Evolutionary conservation across 306 rosid species (phyloP), one percentile per base, ranked within the genome.

Genomic region (Ormosia emarginata): DNA sequence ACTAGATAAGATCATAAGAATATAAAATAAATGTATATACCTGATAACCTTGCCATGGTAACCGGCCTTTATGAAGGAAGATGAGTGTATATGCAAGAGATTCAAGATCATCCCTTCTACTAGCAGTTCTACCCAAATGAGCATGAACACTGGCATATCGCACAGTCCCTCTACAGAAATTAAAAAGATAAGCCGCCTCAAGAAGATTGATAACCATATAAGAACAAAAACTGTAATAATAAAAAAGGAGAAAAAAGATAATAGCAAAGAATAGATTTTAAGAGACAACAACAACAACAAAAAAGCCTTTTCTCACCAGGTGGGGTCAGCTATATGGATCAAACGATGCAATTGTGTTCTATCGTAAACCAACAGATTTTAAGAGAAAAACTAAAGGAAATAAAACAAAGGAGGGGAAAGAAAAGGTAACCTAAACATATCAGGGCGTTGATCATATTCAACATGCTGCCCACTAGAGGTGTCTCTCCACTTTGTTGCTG

Each of bases 61-160:
- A 86, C 87, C 94, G 88, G 72, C 98, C 99, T 53, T 90, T 90
- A 57, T 91, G 94, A 67, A 95, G 99, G 77, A 95, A 95, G 68
- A 93, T 89, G 41, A 95, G 95, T 46, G 99, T 91, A 81, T 93
- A 95, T 17, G 99, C 98, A 81, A 95, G 97, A 64, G 99, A 95
- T 84, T 95, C 97, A 61, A 95, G 98, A 87, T 93, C 97, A 61
- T 95, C 99, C 84, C 98, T 89, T 91, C 98, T 90, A 72, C 98
- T 93, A 47, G 99, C 95, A 78, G 99, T 91, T 93, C 99, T 91
- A 82, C 98, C 97, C 83, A 93, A 79, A 78, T 95, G 99, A 65
- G 98, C 99, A 83, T 95, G 99, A 71, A 95, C 99, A 82, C 99
- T 91, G 33, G 98, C 99, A 86, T 95, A 95, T 46, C 98, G 93